Percentiles rank a stretch among this genome's conserved stretches.
phyloP scores from a whole-genome alignment of 169 alveolate genomes.

The Plasmodium vivax region DNA sequence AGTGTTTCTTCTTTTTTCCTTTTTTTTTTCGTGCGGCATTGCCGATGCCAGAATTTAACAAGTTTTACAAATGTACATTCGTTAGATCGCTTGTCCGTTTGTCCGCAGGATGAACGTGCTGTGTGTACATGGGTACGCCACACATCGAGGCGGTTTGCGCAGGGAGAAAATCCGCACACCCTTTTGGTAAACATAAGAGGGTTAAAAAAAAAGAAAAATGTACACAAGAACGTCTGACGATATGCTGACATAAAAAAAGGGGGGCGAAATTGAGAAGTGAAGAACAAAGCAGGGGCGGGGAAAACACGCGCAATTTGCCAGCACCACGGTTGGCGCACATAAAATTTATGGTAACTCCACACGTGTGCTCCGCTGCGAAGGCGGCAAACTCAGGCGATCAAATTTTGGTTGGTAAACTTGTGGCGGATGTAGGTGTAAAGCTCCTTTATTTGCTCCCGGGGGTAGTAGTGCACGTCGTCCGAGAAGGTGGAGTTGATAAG shows the following conservation, averaged over 20 bases:
- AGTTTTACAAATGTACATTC: neutral
- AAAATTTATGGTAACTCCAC: neutral
- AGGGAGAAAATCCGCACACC: neutral
- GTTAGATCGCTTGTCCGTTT: neutral
- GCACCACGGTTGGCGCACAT: neutral
- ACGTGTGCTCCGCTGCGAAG: neutral
- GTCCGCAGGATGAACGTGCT: neutral
- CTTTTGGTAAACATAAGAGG: neutral
- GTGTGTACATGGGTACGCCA: neutral
- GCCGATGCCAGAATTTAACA: conserved; percentile 13
- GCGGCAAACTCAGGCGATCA: conserved; percentile 11
- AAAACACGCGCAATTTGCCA: neutral
- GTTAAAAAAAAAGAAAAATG: neutral
- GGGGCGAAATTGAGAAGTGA: neutral
- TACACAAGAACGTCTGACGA: neutral
- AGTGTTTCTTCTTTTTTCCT: neutral
- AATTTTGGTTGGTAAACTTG: conserved; percentile 43
- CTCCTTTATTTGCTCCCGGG: conserved; percentile 65
- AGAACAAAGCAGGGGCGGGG: neutral
- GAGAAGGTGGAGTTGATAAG: conserved; percentile 22
- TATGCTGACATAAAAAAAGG: conserved; percentile 20
- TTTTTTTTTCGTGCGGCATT: neutral
- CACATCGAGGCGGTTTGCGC: neutral
- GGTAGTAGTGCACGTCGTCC: conserved; percentile 51
- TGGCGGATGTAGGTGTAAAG: conserved; percentile 39